A percentile compares a stretch with the other conserved stretches of the same genome.
Evolutionary conservation across 495 filamentous ascomycete species (phyloP).

Genomic region (Aspergillus kassunensis): DNA sequence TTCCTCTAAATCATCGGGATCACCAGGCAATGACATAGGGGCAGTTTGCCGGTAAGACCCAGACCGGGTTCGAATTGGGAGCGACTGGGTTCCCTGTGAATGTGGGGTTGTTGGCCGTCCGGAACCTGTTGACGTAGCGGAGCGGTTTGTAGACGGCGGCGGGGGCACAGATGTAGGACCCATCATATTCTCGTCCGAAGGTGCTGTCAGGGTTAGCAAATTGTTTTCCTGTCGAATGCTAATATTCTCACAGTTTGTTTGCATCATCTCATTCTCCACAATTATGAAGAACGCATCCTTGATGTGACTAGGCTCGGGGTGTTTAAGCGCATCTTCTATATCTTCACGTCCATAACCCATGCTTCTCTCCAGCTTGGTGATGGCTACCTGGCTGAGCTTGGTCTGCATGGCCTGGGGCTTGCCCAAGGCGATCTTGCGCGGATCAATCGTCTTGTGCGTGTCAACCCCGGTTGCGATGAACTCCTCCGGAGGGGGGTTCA

Average conservation of each 20-base stretch:
- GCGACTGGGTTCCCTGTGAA: slow-evolving; percentile 20
- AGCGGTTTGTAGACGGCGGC: slow-evolving; percentile 20
- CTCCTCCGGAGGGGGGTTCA: slow-evolving; percentile 86
- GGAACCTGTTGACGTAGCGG: slow-evolving; percentile 19
- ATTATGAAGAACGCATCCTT: slow-evolving; percentile 99
- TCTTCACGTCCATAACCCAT: slow-evolving; percentile 97
- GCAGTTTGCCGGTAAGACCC: slow-evolving; percentile 26
- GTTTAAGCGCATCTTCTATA: slow-evolving; percentile 87
- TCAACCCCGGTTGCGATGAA: slow-evolving; percentile 92
- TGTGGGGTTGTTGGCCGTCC: slow-evolving; percentile 21
- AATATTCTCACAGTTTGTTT: slow-evolving; percentile 67
- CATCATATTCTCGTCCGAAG: slow-evolving; percentile 40
- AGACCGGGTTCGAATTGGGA: slow-evolving; percentile 20
- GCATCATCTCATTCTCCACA: slow-evolving; percentile 96
- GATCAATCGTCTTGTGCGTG: slow-evolving; percentile 80
- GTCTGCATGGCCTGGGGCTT: slow-evolving; percentile 75
- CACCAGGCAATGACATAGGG: slow-evolving; percentile 25
- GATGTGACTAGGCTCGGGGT: slow-evolving; percentile 91
- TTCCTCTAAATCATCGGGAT: slow-evolving; percentile 28
- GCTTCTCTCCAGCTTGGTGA: slow-evolving; percentile 90
- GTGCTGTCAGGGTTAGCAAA: slow-evolving; percentile 29
- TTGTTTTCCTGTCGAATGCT: neutral
- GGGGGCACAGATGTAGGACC: slow-evolving; percentile 21
- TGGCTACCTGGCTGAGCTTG: slow-evolving; percentile 85
- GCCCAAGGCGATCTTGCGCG: slow-evolving; percentile 68